Evolutionary conservation across 768 basidiomycete genomes (phyloP).

Genomic region (Suillus tomentosus): DNA sequence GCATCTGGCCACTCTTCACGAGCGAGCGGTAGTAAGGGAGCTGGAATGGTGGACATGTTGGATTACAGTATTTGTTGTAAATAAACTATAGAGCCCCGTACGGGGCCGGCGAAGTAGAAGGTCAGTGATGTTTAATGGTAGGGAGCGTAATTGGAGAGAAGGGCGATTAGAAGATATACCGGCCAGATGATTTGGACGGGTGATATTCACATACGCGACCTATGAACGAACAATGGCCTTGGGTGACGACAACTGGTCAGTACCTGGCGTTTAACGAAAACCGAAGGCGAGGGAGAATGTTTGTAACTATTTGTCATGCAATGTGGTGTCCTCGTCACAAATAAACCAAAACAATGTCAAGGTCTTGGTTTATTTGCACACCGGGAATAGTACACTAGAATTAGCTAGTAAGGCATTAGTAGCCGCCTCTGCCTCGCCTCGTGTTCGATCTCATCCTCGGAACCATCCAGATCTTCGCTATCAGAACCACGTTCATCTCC

Average conservation of each 20-base stretch:
- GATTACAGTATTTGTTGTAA: conserved; percentile 24
- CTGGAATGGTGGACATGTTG: conserved; percentile 60
- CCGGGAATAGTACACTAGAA: background rate
- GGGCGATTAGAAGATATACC: conserved; percentile 9
- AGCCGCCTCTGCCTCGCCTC: conserved; percentile 59
- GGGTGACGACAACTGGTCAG: background rate
- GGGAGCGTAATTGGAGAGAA: conserved; percentile 12
- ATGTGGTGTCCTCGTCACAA: conserved; percentile 21
- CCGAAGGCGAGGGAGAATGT: background rate
- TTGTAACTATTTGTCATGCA: conserved; percentile 16
- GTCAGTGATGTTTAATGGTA: conserved; percentile 15
- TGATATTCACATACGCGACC: conserved; percentile 11
- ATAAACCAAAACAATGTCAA: conserved; percentile 15
- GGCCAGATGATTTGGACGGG: conserved; percentile 11
- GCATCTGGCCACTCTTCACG: conserved; percentile 87
- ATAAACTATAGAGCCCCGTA: conserved; percentile 22
- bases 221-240: conserved; percentile 8
- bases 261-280: background rate
- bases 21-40: conserved; percentile 52
- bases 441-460: conserved; percentile 58
- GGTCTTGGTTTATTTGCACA: conserved; percentile 14
- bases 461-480: conserved; percentile 27
- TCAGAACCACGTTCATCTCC: conserved; percentile 29
- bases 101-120: conserved; percentile 23
- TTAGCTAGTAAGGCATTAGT: conserved; percentile 59